These are phyloP conservation scores for Talaromyces borbonicus DNA, from an alignment of 495 filamentous ascomycete genomes.

Conservation along the genomic window DNA sequence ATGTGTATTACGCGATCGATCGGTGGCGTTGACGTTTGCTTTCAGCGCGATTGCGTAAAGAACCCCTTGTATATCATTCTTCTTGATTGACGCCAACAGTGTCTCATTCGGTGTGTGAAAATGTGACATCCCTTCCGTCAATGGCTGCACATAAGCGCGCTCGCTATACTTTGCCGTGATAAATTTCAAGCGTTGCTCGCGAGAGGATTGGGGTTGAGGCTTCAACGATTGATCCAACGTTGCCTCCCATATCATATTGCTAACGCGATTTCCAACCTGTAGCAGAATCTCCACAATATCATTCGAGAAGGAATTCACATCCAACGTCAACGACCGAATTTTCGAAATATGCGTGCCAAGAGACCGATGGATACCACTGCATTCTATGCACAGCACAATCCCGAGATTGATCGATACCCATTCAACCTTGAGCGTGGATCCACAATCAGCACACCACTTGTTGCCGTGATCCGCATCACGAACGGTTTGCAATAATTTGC, in stretches of 20 bases:
- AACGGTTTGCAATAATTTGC: constrained; percentile 74
- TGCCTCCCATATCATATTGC: constrained; percentile 95
- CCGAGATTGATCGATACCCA: constrained; percentile 99
- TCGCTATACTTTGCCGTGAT: constrained; percentile 95
- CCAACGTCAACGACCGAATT: constrained; percentile 87
- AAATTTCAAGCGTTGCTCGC: constrained; percentile 83
- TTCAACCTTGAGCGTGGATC: constrained; percentile 82
- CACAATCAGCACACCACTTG: constrained; percentile 90
- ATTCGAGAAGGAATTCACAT: constrained; percentile 89
- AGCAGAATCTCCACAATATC: constrained; percentile 94
- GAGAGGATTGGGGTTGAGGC: constrained; percentile 62
- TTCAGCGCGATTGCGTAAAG: constrained; percentile 82
- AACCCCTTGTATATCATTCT: constrained; percentile 83
- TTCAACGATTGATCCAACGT: constrained; percentile 63
- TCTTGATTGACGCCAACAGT: constrained; percentile 87
- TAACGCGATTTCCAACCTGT: constrained; percentile 84
- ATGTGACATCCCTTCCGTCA: constrained; percentile 64
- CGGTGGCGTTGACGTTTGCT: constrained; percentile 78
- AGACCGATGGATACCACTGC: constrained; percentile 93
- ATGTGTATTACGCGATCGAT: constrained; percentile 82
- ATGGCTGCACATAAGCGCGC: constrained; percentile 64
- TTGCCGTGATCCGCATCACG: constrained; percentile 91
- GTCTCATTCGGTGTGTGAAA: constrained; percentile 79
- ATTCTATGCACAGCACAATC: constrained; percentile 96
- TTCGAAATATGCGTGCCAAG: constrained; percentile 97